phyloP scores from a whole-genome alignment of 345 rosid species.

The Citrus hindsii region DNA sequence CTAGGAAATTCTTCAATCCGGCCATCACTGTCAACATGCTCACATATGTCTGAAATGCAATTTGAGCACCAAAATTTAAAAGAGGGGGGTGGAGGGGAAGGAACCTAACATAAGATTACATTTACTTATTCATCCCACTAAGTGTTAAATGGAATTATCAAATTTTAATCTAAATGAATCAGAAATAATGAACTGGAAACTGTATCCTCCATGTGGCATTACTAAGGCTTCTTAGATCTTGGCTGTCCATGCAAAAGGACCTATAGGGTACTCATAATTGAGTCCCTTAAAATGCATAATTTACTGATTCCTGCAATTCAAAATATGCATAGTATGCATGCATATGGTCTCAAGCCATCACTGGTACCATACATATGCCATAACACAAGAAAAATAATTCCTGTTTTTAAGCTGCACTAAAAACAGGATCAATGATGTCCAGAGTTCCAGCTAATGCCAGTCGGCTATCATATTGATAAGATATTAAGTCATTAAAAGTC shows the following conservation, averaged over 20 bases:
- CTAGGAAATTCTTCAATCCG: not conserved
- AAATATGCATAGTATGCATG: not conserved
- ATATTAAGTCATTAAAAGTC: not conserved
- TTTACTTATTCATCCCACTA: not conserved
- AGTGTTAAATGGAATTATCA: not conserved
- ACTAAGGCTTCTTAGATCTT: not conserved
- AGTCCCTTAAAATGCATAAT: not conserved
- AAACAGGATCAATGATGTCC: not conserved
- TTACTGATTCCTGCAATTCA: not conserved
- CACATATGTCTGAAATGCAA: not conserved
- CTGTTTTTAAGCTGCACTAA: not conserved
- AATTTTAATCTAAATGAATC: not conserved
- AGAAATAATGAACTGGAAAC: not conserved
- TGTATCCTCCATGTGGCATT: not conserved
- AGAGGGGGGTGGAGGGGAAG: too few relatives aligned
- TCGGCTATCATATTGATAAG: not conserved
- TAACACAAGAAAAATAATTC: not conserved
- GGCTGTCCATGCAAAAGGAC: not conserved
- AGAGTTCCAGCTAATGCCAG: not conserved
- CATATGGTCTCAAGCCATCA: not conserved
- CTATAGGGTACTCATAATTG: not conserved
- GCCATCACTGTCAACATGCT: not conserved
- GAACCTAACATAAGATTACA: not conserved
- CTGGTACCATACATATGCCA: not conserved
- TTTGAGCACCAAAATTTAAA: not conserved